Percentiles rank a stretch among this genome's conserved stretches.
phyloP scores from a whole-genome alignment of 2,329 filamentous ascomycete genomes.

The Fusarium clavum region DNA sequence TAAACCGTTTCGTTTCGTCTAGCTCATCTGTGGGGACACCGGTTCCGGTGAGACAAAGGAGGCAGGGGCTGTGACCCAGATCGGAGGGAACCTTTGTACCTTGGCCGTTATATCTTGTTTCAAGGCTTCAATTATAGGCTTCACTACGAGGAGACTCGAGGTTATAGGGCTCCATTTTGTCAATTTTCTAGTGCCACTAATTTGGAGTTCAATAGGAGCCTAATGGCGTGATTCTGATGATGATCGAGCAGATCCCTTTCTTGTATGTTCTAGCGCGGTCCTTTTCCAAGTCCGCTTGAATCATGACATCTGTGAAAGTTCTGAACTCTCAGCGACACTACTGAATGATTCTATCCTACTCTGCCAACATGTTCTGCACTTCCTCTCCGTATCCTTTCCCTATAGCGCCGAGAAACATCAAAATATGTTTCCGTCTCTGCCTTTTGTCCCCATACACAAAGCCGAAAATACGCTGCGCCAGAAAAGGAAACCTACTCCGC shows the following conservation, averaged over 20 bases:
- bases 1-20: conserved; percentile 38
- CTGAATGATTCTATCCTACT: conserved; percentile 1
- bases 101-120: conserved; percentile 31
- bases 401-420: conserved; percentile 13
- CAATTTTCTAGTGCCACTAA: conserved; percentile 22
- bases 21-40: conserved; percentile 37
- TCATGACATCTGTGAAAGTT: conserved; percentile 12
- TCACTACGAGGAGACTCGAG: not conserved
- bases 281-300: conserved; percentile 24
- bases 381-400: conserved; percentile 1
- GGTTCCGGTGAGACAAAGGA: conserved; percentile 40
- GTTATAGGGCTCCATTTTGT: conserved; percentile 29
- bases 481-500: conserved; percentile 31
- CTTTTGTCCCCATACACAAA: conserved; percentile 32
- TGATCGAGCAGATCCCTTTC: conserved; percentile 40
- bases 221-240: conserved; percentile 39
- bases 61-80: conserved; percentile 32
- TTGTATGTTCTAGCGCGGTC: conserved; percentile 36
- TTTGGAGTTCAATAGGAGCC: conserved; percentile 32
- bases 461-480: conserved; percentile 36
- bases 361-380: conserved; percentile 15
- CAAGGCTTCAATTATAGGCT: conserved; percentile 38
- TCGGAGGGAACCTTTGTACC: conserved; percentile 36
- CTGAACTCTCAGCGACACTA: conserved; percentile 1
- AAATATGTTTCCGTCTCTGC: conserved; percentile 17